Conservation (phyloP, 768 basidiomycete species). For the Termitomyces sp. region DNA sequence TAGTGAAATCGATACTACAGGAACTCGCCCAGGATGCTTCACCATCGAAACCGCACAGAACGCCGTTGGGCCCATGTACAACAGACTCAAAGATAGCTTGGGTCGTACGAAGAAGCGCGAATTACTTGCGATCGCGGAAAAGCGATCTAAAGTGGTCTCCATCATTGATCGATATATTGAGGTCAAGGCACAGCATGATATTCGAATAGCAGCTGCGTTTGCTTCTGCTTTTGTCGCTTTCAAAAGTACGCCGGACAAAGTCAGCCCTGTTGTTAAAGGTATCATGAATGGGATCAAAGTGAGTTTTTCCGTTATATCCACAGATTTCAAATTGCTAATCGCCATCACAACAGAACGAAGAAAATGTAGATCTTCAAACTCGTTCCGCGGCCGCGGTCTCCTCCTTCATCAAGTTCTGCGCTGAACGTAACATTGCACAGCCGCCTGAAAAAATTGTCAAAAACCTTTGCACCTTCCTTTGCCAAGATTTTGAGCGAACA, state of each 20-base stretch:
- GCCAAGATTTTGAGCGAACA: slow-evolving; percentile 85
- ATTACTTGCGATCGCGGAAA: slow-evolving; percentile 69
- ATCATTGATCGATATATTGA: slow-evolving; percentile 80
- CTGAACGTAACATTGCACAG: slow-evolving; percentile 65
- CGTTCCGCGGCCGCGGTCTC: slow-evolving; percentile 87
- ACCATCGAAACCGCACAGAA: slow-evolving; percentile 74
- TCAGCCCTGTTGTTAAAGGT: slow-evolving; percentile 94
- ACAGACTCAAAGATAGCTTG: slow-evolving; percentile 68
- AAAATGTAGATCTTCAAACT: slow-evolving; percentile 81
- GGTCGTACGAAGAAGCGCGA: slow-evolving; percentile 79
- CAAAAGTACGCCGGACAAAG: slow-evolving; percentile 82
- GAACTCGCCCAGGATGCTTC: slow-evolving; percentile 63
- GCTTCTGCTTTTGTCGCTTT: slow-evolving; percentile 91
- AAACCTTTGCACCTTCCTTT: slow-evolving; percentile 95
- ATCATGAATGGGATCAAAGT: slow-evolving; percentile 99
- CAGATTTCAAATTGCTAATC: slow-evolving; percentile 2
- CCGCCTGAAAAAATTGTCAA: slow-evolving; percentile 96
- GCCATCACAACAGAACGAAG: slow-evolving; percentile 60
- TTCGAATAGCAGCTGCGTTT: slow-evolving; percentile 84
- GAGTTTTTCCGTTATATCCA: slow-evolving; percentile 11
- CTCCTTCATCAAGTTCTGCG: slow-evolving; percentile 84
- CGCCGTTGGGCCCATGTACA: slow-evolving; percentile 69
- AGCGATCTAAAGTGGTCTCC: slow-evolving; percentile 60
- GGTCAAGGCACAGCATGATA: slow-evolving; percentile 81
- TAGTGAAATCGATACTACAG: slow-evolving; percentile 71